Evolutionary conservation across 2,329 filamentous ascomycete genomes (phyloP).

Genomic region (Hypoxylon sp.): DNA sequence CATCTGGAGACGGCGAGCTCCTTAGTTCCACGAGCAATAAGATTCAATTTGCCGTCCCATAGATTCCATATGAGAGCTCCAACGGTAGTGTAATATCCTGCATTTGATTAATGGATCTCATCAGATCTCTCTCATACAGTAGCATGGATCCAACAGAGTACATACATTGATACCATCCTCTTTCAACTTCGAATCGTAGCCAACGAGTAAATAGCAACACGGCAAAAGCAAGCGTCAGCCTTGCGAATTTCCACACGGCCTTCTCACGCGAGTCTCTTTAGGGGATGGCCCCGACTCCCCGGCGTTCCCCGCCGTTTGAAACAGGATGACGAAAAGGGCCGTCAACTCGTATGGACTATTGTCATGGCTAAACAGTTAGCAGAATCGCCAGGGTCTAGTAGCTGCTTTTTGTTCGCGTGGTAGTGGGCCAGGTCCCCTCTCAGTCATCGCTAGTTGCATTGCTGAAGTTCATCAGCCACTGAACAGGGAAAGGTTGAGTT

Average conservation of each 20-base stretch:
- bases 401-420: conserved; percentile 40
- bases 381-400: conserved; percentile 34
- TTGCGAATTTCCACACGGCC: conserved; percentile 30
- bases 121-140: conserved; percentile 27
- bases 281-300: conserved; percentile 36
- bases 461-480: conserved; percentile 34
- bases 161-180: conserved; percentile 33
- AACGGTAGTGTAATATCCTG: conserved; percentile 22
- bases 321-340: conserved; percentile 44
- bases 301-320: conserved; percentile 36
- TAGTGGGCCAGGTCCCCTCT: conserved; percentile 35
- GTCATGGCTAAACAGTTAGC: conserved; percentile 33
- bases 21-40: conserved; percentile 19
- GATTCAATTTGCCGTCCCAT: conserved; percentile 29
- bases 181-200: conserved; percentile 8
- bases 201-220: not conserved
- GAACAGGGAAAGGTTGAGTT: conserved; percentile 32
- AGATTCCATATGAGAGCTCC: conserved; percentile 9
- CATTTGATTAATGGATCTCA: conserved; percentile 30
- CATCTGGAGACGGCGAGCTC: conserved; percentile 37
- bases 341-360: conserved; percentile 26
- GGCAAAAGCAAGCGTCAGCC: conserved; percentile 36
- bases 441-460: conserved; percentile 37
- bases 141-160: conserved; percentile 21
- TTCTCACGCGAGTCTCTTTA: conserved; percentile 12